Evolutionary conservation across 2,329 filamentous ascomycete species (phyloP), one percentile per base, ranked within the genome.

Genomic region (Sclerotinia sclerotiorum): DNA sequence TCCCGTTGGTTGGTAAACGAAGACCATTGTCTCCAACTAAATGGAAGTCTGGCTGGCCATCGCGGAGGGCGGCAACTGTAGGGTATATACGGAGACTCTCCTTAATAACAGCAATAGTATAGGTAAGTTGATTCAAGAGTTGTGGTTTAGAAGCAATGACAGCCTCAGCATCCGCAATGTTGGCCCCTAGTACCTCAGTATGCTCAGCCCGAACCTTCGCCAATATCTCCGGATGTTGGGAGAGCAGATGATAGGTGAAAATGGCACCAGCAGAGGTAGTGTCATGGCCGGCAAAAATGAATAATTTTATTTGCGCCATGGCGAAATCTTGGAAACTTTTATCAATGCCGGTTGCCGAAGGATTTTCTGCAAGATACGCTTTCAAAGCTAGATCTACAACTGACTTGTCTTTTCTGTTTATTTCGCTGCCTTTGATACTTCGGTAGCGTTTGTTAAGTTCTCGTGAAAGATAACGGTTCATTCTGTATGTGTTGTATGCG

Each of bases 261-360:
- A 52, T 49, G 21, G 69, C 63, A 27, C 39, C 68, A 44, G 62
- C 68, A 48, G 51, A 49, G 10, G 71, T 74, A 1, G 74, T 73
- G 42, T 75, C 74, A 39, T 74, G 71, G 2, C 74, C 74, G 11
- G 72, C 74, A 55, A 76, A 74, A 24, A 76, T 60, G 52, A 75
- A 74, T 21, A 67, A 24, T 24, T 65, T 65, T 19, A 68, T 57
- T 49, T 68, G 60, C 6, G 29, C 44, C 49, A 42, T 60, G 5
- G 49, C 60, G 5, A 55, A 54, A 35, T 65, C 51, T 3, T 48
- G 54, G 17, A 65, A 65, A 29, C 19, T 57, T 13, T 44, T 55
- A 24, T 65, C 44, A 15, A 55, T 54, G 2, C 35, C 32, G 10
- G 35, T 32, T 29, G 46, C 58, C 2, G 62, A 57, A 6, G 52